A percentile compares a stretch with the other conserved stretches of the same genome.
Evolutionary conservation across 371 early-diverging fungal genomes (phyloP).

Genomic region (Mortierella sp.): DNA sequence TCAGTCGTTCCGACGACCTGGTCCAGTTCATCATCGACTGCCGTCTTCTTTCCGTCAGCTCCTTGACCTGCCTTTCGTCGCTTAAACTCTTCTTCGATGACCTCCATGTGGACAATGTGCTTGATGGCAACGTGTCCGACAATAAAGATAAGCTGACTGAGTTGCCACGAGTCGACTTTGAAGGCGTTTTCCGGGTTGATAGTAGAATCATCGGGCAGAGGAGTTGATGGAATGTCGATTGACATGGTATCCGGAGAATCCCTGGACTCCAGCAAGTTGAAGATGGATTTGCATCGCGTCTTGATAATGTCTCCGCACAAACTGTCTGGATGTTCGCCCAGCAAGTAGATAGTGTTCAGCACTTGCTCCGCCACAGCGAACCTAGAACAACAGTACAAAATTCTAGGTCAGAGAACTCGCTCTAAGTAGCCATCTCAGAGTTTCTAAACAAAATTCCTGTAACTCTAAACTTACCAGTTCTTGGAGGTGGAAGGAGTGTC

Average conservation of each 20-base stretch:
- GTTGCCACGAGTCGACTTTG: conserved; percentile 73
- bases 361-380: conserved; percentile 94
- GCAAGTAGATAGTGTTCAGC: conserved; percentile 88
- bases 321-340: conserved; percentile 91
- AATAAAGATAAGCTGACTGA: conserved; percentile 90
- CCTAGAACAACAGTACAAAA: conserved; percentile 59
- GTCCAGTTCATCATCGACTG: conserved; percentile 85
- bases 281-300: conserved; percentile 63
- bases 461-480: conserved; percentile 71
- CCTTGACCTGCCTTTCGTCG: conserved; percentile 67
- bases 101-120: conserved; percentile 95
- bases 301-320: conserved; percentile 84
- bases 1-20: conserved; percentile 94
- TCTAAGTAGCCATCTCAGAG: not conserved
- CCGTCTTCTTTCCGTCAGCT: conserved; percentile 43
- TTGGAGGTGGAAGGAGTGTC: conserved; percentile 70
- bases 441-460: no score
- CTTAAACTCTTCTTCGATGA: conserved; percentile 91
- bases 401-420: not conserved
- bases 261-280: conserved; percentile 28
- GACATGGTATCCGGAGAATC: conserved; percentile 28
- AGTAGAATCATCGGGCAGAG: conserved; percentile 25
- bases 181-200: conserved; percentile 49
- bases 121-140: conserved; percentile 97
- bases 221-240: conserved; percentile 19